These are phyloP conservation scores for Tricholoma saponaceum DNA, from an alignment of 768 basidiomycete genomes.

Conservation along the genomic window DNA sequence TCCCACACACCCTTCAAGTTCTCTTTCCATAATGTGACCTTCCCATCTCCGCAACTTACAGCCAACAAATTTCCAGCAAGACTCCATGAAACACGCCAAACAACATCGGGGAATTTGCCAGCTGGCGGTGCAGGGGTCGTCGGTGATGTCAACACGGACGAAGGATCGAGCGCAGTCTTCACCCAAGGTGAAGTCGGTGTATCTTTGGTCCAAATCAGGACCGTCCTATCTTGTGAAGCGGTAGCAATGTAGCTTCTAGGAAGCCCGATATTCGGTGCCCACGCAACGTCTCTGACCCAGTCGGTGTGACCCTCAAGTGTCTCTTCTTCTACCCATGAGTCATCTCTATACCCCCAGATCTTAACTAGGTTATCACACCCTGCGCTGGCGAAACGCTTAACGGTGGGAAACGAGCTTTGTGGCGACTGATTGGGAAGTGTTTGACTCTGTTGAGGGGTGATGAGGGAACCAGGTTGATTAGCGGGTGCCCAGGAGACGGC, in stretches of 20 bases:
- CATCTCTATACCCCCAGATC: constrained; percentile 90
- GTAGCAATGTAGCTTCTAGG: constrained; percentile 95
- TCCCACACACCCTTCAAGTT: constrained; percentile 94
- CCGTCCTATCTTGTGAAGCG: constrained; percentile 90
- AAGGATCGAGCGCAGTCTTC: constrained; percentile 76
- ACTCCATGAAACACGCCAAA: constrained; percentile 99
- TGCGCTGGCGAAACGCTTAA: constrained; percentile 92
- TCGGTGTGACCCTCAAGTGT: constrained; percentile 89
- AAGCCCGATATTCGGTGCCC: constrained; percentile 96
- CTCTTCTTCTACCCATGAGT: constrained; percentile 89
- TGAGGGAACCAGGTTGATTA: constrained; percentile 79
- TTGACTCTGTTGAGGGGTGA: constrained; percentile 57
- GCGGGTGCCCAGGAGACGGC: constrained; percentile 98
- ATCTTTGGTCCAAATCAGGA: constrained; percentile 90
- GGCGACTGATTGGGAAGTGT: constrained; percentile 43
- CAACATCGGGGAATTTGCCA: constrained; percentile 93
- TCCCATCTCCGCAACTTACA: constrained; percentile 96
- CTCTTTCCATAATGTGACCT: constrained; percentile 98
- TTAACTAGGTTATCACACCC: constrained; percentile 96
- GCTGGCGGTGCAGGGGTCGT: constrained; percentile 41
- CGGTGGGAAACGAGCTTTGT: constrained; percentile 43
- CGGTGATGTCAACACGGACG: constrained; percentile 44
- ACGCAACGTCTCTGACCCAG: constrained; percentile 99
- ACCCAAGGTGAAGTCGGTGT: constrained; percentile 70
- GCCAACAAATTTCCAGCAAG: constrained; percentile 94